Conservation (phyloP, 306 rosid genomes). For the Vigna trinervia region DNA sequence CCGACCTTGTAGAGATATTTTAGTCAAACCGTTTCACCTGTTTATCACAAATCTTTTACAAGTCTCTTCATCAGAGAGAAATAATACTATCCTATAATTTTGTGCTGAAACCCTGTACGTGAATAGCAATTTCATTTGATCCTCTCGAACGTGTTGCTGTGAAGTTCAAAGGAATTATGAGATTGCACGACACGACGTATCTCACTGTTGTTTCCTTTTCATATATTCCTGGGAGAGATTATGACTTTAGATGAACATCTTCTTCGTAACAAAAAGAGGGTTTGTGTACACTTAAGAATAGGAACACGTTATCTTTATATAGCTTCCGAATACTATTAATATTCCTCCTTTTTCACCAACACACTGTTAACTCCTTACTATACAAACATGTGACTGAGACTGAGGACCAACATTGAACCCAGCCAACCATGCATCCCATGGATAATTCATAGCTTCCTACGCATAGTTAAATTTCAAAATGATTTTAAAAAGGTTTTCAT, state of each 20-base stretch:
- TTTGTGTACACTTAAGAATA: slow-evolving; percentile 28
- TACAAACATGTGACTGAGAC: slow-evolving; percentile 39
- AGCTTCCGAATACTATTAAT: slow-evolving; percentile 39
- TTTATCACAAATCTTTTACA: too few species aligned
- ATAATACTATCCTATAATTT: neutral
- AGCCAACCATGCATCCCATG: slow-evolving; percentile 27
- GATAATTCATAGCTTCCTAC: neutral
- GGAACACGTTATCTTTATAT: slow-evolving; percentile 22
- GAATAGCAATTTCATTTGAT: slow-evolving; percentile 28
- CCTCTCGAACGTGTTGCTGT: slow-evolving; percentile 21
- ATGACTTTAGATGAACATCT: slow-evolving; percentile 37
- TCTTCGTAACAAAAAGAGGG: slow-evolving; percentile 35
- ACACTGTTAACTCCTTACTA: slow-evolving; percentile 41
- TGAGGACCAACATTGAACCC: slow-evolving; percentile 12
- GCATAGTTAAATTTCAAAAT: neutral
- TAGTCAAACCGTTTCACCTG: too few species aligned
- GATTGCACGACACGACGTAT: slow-evolving; percentile 47
- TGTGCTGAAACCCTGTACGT: neutral
- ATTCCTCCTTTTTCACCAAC: slow-evolving; percentile 43
- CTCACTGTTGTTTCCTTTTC: slow-evolving; percentile 38
- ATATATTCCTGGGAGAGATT: slow-evolving; percentile 51
- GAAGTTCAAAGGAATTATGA: slow-evolving; percentile 35
- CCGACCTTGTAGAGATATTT: too few species aligned
- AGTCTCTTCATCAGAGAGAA: too few species aligned
- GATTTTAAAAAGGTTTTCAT: too few species aligned